These are phyloP conservation scores for Xylaria sp. DNA, from an alignment of 2,329 filamentous ascomycete species.

Conservation along the genomic window DNA sequence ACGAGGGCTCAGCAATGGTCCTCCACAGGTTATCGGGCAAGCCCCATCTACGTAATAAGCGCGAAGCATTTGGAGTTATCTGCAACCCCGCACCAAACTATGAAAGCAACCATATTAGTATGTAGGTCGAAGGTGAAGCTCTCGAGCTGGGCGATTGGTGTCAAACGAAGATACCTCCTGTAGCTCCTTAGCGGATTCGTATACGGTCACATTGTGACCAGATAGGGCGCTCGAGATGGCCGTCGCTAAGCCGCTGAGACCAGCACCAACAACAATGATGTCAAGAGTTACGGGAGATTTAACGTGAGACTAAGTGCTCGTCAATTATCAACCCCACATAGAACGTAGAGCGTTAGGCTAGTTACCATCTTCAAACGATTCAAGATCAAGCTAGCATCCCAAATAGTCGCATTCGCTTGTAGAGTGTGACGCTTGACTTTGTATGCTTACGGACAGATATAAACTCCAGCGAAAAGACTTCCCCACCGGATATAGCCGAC, in stretches of 20 bases:
- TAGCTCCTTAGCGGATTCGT: constrained; percentile 55
- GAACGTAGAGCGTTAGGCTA: not conserved
- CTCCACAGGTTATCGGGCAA: constrained; percentile 57
- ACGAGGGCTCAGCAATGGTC: constrained; percentile 55
- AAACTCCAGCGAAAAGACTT: not conserved
- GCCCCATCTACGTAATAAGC: constrained; percentile 61
- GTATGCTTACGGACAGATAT: not conserved
- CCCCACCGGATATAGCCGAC: constrained; percentile 3
- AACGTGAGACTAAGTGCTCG: constrained; percentile 11
- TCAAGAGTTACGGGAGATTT: constrained; percentile 44
- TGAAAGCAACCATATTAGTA: constrained; percentile 11
- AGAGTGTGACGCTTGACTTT: too few species aligned
- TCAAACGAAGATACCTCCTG: constrained; percentile 49
- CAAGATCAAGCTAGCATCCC: too few species aligned
- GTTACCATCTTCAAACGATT: constrained; percentile 18
- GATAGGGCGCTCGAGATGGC: constrained; percentile 53
- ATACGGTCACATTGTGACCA: constrained; percentile 55
- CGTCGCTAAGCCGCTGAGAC: constrained; percentile 55
- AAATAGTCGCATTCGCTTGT: not conserved
- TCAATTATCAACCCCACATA: not conserved
- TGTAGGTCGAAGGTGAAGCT: not conserved
- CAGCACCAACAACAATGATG: constrained; percentile 56
- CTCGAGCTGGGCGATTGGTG: not conserved
- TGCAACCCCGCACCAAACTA: constrained; percentile 65
- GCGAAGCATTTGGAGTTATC: constrained; percentile 61